Evolutionary conservation across 352 stramenopile genomes (phyloP), one percentile per base, ranked within the genome.

Genomic region (Pythium phragmiticola): DNA sequence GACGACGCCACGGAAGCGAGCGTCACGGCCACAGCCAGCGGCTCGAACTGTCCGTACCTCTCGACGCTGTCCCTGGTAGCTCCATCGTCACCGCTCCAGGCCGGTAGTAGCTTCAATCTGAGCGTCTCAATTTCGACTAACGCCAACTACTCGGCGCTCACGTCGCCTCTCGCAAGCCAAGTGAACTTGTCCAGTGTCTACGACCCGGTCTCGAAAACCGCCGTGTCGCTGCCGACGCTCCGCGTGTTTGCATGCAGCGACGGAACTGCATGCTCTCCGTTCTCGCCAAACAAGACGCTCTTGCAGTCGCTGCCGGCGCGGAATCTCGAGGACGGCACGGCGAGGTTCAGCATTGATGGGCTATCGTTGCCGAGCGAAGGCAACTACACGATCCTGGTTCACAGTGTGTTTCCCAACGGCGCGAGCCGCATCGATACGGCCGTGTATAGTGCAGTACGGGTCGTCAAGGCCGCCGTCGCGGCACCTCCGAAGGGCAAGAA

Each of bases 361-460:
- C 46, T 87, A 23, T 73, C 49, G 43, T 70, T 89, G 19, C 60
- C 72, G 5, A 63, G 28, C 13, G 54, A 72, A 57, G 80, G 78
- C 46, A 80, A 73, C 47, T 87, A 81, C 57, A 76, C 72, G 37
- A 39, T 89, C 19, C 68, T 88, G 45, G 77, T 68, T 6, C 70
- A 81, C 55, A 68, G 60, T 8, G 72, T 77, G 28, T 64, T 88
- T 34, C 73, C 77, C 11, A 87, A 80, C 47, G 74, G 75, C n/a
- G 73, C 50, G 9, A 50, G 71, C 9, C 77, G 77, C 3, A 61
- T 88, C 13, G 80, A 87, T 45, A 69, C 73, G 7, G 71, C 73
- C 2, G 69, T 75, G 21, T 77, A 80, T 60, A 67, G 70, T n/a
- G 62, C 48, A 4, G 58, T 87, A 23, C 62, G 58, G 0, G 78